phyloP scores from a whole-genome alignment of 2,329 filamentous ascomycete genomes.

The Nothomitra cinnamomea region DNA sequence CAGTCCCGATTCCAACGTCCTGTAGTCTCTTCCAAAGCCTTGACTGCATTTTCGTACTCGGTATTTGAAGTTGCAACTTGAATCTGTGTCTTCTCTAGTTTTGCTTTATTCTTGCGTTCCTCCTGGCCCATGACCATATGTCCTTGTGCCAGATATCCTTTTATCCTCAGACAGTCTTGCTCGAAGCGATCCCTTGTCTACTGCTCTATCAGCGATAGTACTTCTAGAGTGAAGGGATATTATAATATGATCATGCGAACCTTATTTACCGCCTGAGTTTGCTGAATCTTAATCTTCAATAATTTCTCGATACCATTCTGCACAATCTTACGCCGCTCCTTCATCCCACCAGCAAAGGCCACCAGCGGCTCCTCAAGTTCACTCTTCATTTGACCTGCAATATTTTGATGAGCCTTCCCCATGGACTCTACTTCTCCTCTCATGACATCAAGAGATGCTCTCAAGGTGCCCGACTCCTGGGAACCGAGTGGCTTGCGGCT shows the following conservation, averaged over 20 bases:
- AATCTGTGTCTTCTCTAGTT: slow-evolving; percentile 96
- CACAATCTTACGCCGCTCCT: slow-evolving; percentile 91
- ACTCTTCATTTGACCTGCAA: slow-evolving; percentile 86
- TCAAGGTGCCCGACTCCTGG: slow-evolving; percentile 68
- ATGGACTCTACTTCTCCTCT: slow-evolving; percentile 82
- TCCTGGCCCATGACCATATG: slow-evolving; percentile 99
- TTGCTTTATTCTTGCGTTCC: slow-evolving; percentile 96
- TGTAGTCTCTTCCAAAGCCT: slow-evolving; percentile 86
- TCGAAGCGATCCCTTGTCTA: slow-evolving; percentile 86
- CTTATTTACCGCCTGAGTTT: slow-evolving; percentile 85
- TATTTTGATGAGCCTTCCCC: slow-evolving; percentile 81
- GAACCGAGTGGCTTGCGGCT: slow-evolving; percentile 81
- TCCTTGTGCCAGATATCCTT: slow-evolving; percentile 92
- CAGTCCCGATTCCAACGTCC: slow-evolving; percentile 94
- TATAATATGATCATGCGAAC: slow-evolving; percentile 26
- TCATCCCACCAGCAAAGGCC: slow-evolving; percentile 87
- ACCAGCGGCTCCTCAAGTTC: slow-evolving; percentile 87
- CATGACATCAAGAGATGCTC: slow-evolving; percentile 70
- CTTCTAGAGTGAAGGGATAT: not conserved
- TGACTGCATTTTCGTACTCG: slow-evolving; percentile 87
- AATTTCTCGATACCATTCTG: slow-evolving; percentile 89
- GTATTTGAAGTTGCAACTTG: slow-evolving; percentile 79
- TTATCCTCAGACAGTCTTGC: slow-evolving; percentile 95
- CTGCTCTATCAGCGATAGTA: not conserved
- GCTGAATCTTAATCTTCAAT: slow-evolving; percentile 80